phyloP scores from a whole-genome alignment of 2,329 filamentous ascomycete genomes.

The Aspergillus fumigatus region DNA sequence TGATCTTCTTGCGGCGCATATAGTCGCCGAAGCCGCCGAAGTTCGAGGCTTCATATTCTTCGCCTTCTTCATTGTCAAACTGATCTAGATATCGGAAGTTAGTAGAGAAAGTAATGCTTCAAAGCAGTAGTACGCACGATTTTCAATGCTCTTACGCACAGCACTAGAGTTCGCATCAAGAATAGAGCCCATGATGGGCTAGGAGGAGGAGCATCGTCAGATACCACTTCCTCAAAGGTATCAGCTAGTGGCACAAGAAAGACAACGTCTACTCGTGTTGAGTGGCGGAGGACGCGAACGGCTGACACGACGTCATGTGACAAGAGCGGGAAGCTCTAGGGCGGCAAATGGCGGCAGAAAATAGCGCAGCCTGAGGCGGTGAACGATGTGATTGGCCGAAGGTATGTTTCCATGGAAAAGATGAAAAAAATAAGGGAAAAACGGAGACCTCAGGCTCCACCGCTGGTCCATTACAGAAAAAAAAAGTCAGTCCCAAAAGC shows the following conservation, averaged over 20 bases:
- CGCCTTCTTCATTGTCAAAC: conserved; percentile 77
- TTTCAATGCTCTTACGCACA: conserved; percentile 61
- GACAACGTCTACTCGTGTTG: not conserved
- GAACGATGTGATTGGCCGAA: conserved; percentile 3
- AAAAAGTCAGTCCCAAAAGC: conserved; percentile 13
- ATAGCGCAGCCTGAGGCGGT: not conserved
- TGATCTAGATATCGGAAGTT: conserved; percentile 46
- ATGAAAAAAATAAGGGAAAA: not conserved
- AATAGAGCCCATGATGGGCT: conserved; percentile 55
- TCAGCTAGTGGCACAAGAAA: not conserved
- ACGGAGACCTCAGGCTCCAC: conserved; percentile 6
- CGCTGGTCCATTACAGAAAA: conserved; percentile 19
- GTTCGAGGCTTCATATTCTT: conserved; percentile 81
- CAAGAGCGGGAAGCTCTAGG: not conserved
- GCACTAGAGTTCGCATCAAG: conserved; percentile 56
- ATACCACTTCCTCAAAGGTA: not conserved
- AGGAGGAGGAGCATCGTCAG: conserved; percentile 16
- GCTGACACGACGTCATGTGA: conserved; percentile 12
- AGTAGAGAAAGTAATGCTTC: conserved; percentile 5
- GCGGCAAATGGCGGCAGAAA: conserved; percentile 5
- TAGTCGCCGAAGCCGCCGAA: conserved; percentile 92
- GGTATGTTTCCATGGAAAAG: not conserved
- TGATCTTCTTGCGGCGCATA: conserved; percentile 92
- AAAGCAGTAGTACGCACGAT: conserved; percentile 37
- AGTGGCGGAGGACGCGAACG: conserved; percentile 4